Conservation (phyloP, 768 basidiomycete species). For the Termitomyces sp. region DNA sequence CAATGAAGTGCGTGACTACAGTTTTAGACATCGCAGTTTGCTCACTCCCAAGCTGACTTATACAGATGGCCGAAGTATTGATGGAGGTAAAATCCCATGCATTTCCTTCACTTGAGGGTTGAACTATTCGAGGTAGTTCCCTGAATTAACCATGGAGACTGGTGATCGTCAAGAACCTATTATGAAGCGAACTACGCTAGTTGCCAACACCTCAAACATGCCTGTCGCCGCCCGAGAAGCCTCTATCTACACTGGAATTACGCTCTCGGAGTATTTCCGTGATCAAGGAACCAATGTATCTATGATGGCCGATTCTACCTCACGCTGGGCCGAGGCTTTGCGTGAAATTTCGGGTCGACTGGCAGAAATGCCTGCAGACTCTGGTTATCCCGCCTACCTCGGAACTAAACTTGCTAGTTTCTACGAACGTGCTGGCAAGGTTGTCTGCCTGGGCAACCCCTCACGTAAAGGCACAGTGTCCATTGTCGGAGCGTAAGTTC, state of each 20-base stretch:
- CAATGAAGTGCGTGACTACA: slow-evolving; percentile 63
- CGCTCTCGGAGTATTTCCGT: slow-evolving; percentile 98
- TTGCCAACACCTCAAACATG: slow-evolving; percentile 99
- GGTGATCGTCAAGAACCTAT: slow-evolving; percentile 95
- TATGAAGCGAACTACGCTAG: slow-evolving; percentile 99
- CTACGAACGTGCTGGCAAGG: slow-evolving; percentile 98
- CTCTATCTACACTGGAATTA: slow-evolving; percentile 99
- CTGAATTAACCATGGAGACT: slow-evolving; percentile 88
- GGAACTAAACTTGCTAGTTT: slow-evolving; percentile 94
- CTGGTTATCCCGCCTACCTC: slow-evolving; percentile 97
- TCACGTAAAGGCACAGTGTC: slow-evolving; percentile 89
- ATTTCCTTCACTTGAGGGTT: not conserved
- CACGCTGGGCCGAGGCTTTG: slow-evolving; percentile 98
- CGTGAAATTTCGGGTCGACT: slow-evolving; percentile 99
- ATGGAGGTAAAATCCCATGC: slow-evolving; percentile 65
- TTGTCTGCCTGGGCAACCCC: slow-evolving; percentile 87
- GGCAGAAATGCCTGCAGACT: slow-evolving; percentile 99
- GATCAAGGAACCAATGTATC: slow-evolving; percentile 97
- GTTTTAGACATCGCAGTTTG: not conserved
- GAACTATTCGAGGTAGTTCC: slow-evolving; percentile 48
- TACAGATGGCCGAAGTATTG: slow-evolving; percentile 93
- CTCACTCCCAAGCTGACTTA: not conserved
- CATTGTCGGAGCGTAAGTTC: slow-evolving; percentile 94
- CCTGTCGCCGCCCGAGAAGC: slow-evolving; percentile 99
- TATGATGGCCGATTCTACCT: slow-evolving; percentile 99